Evolutionary conservation across 164 flowering plant genomes (phyloP).

Genomic region (Vitis rotundifolia): DNA sequence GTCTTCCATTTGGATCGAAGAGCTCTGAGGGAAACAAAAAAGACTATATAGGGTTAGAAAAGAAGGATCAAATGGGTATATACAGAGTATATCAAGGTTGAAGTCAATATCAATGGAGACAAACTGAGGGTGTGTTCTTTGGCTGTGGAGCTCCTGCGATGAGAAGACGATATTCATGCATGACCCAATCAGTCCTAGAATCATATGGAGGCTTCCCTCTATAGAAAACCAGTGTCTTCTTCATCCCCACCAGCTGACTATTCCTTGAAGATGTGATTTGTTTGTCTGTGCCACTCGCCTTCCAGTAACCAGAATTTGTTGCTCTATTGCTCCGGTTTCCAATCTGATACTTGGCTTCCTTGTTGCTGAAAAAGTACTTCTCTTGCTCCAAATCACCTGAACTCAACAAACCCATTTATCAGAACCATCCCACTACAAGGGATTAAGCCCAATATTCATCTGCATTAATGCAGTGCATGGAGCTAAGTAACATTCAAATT

Average conservation of each 20-base stretch:
- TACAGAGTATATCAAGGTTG: too few relatives aligned
- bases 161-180: slow-evolving; percentile 78
- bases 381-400: slow-evolving; percentile 57
- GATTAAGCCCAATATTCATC: too few relatives aligned
- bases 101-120: too few relatives aligned
- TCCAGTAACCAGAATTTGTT: slow-evolving; percentile 68
- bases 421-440: too few relatives aligned
- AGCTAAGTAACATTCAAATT: too few relatives aligned
- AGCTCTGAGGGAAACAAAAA: slow-evolving; percentile 21
- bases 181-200: slow-evolving; percentile 66
- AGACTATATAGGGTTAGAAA: too few relatives aligned
- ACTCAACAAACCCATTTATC: neutral
- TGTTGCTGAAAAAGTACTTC: slow-evolving; percentile 65
- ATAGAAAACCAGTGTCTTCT: slow-evolving; percentile 66
- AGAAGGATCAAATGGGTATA: neutral
- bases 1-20: slow-evolving; percentile 28
- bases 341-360: slow-evolving; percentile 44
- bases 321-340: slow-evolving; percentile 46
- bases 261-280: slow-evolving; percentile 35
- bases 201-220: slow-evolving; percentile 55
- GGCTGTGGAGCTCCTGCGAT: slow-evolving; percentile 14
- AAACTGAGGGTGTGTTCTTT: slow-evolving; percentile 26
- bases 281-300: slow-evolving; percentile 57
- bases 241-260: slow-evolving; percentile 48
- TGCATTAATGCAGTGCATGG: too few relatives aligned